Evolutionary conservation across 495 filamentous ascomycete genomes (phyloP), one percentile per base, ranked within the genome.

Genomic region (Penicillium canariense): DNA sequence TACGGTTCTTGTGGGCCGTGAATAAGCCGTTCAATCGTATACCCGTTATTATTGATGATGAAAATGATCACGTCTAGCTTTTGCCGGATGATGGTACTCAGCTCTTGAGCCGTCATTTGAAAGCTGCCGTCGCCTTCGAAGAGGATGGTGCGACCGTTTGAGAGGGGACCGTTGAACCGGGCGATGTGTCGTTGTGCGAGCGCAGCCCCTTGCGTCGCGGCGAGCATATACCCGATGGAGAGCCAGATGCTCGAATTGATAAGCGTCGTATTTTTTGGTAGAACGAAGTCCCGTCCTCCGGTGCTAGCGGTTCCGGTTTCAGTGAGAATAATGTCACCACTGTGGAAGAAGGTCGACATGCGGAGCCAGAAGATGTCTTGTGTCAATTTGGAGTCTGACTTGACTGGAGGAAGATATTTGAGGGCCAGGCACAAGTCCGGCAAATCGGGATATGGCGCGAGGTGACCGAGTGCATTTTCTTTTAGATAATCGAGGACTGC

Each of bases 81-180:
- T 17, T 86, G 77, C 5, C 81, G 79, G 45, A 93, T 79, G 71
- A 92, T 89, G 12, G 87, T 90, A 52, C 79, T 81, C 44, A 94
- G 67, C 62, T 90, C 88, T 62, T 93, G 89, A 0, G 73, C 82
- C 0, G 87, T 91, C 18, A 93, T 71, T 60, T 94, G 88, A 63
- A 92, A 81, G 51, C 82, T 86, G n/a, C 89, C 89, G 59, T 93
- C 89, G 25, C 89, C 89, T 11, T 85, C 85, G 62, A 92, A 85
- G 48, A 92, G 74, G 56, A 94, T 82, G 0, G 73, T 76, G 0
- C 58, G 30, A 7, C 47, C 39, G 15, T 58, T 35, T 4, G 38
- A 22, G 23, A 35, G 31, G 3, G 30, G 23, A 12, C 31, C 1
- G 20, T 44, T 31, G 10, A 36, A 14, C 32, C 26, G 32, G 18